A percentile compares a stretch with the other conserved stretches of the same genome.
Evolutionary conservation across 208 protist species (phyloP).

Genomic region (Leishmania braziliensis): DNA sequence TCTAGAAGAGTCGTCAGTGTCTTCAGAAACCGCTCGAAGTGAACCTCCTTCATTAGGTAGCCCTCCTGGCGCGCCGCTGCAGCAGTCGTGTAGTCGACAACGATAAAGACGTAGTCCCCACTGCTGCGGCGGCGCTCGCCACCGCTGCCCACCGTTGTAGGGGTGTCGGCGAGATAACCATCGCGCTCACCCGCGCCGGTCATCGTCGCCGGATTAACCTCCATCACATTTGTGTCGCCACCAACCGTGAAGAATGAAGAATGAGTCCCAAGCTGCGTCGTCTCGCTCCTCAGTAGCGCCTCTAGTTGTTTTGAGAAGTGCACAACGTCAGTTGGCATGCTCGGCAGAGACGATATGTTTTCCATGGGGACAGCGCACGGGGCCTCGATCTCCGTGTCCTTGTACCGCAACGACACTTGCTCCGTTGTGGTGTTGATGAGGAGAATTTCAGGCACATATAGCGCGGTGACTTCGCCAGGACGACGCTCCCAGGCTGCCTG

Average conservation of each 20-base stretch:
- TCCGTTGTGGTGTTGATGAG: constrained; percentile 32
- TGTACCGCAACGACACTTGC: constrained; percentile 42
- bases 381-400: constrained; percentile 29
- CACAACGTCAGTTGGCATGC: constrained; percentile 25
- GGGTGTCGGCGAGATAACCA: not conserved
- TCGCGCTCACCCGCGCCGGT: not conserved
- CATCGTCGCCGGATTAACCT: not conserved
- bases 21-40: constrained; percentile 30
- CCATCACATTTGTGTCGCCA: not conserved
- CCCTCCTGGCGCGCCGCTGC: constrained; percentile 16
- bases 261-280: constrained; percentile 9
- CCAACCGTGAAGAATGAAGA: constrained; percentile 9
- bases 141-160: not conserved
- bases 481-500: constrained; percentile 26
- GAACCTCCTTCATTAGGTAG: constrained; percentile 27
- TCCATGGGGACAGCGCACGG: constrained; percentile 26
- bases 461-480: constrained; percentile 15
- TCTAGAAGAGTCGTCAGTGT: constrained; percentile 21
- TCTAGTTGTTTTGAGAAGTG: constrained; percentile 37
- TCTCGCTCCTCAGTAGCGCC: constrained; percentile 34
- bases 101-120: constrained; percentile 29
- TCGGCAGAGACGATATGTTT: constrained; percentile 36
- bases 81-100: constrained; percentile 15
- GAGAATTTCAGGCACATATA: constrained; percentile 42
- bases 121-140: not conserved